These are phyloP conservation scores for Leptographium wingfieldii DNA, from an alignment of 2,329 filamentous ascomycete genomes.

Conservation along the genomic window DNA sequence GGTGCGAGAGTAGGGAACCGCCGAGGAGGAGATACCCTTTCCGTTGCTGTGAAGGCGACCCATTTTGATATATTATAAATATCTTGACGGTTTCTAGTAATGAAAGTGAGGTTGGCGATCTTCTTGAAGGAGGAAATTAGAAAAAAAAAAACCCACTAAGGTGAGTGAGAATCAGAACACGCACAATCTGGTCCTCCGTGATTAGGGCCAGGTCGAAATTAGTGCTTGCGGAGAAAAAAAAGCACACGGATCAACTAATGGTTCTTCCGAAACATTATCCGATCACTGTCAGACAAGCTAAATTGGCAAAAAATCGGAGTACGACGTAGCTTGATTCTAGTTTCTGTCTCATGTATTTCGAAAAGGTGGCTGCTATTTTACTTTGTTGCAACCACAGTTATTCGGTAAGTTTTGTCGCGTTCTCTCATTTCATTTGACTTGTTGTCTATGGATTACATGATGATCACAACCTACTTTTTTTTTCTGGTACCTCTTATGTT, in stretches of 20 bases:
- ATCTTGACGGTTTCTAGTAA: conserved; percentile 10
- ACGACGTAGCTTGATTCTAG: background rate
- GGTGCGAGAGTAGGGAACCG: conserved; percentile 92
- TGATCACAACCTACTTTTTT: conserved; percentile 53
- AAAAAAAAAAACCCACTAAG: background rate
- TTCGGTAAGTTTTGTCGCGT: background rate
- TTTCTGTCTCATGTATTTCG: background rate
- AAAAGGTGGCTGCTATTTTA: background rate
- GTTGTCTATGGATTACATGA: conserved; percentile 35
- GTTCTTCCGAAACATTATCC: background rate
- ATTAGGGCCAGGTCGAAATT: background rate
- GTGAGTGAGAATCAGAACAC: background rate
- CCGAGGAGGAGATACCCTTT: conserved; percentile 96
- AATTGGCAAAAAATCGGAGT: no score
- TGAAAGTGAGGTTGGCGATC: background rate
- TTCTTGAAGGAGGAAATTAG: background rate
- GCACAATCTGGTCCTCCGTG: background rate
- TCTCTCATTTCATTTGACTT: background rate
- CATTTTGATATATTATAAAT: conserved; percentile 51
- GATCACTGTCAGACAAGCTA: background rate
- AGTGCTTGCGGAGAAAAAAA: no score
- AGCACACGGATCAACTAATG: background rate
- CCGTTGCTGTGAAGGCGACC: conserved; percentile 98
- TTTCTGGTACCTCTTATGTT: conserved; percentile 99
- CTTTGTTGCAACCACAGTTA: background rate